phyloP scores from a whole-genome alignment of 2,329 filamentous ascomycete species.

The Sphaerulina musiva region DNA sequence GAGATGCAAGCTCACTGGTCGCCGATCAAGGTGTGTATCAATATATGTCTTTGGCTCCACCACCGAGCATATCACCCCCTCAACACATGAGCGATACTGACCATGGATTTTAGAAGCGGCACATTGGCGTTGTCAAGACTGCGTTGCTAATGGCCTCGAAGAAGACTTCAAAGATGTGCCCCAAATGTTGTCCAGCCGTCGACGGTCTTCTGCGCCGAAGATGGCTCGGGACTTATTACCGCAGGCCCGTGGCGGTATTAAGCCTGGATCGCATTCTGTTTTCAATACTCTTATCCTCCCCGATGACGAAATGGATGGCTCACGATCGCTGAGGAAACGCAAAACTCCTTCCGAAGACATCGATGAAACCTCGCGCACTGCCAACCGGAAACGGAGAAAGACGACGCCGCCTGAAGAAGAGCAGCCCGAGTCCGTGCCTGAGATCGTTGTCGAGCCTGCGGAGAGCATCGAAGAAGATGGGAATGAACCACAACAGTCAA shows the following conservation, averaged over 20 bases:
- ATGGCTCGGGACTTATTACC: constrained; percentile 62
- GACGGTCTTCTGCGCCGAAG: constrained; percentile 59
- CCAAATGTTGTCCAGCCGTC: constrained; percentile 36
- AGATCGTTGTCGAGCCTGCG: constrained; percentile 15
- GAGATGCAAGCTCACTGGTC: constrained; percentile 58
- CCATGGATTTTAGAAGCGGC: constrained; percentile 43
- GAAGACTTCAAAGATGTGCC: constrained; percentile 40
- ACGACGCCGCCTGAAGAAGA: constrained; percentile 32
- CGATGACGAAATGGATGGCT: constrained; percentile 67
- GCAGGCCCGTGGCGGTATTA: constrained; percentile 56
- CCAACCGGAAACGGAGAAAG: constrained; percentile 39
- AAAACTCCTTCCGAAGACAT: constrained; percentile 64
- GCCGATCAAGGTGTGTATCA: constrained; percentile 56
- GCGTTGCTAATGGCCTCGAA: constrained; percentile 46
- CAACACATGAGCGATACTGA: constrained; percentile 10
- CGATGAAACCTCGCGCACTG: constrained; percentile 33
- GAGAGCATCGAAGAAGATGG: constrained; percentile 23
- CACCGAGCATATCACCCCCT: constrained; percentile 13
- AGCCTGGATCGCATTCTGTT: constrained; percentile 67
- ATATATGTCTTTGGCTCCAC: constrained; percentile 15
- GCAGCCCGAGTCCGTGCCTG: constrained; percentile 1
- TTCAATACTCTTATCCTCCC: constrained; percentile 67
- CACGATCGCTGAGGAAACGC: constrained; percentile 71
- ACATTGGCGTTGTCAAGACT: constrained; percentile 57
- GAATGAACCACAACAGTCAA: constrained; percentile 18